Percentiles rank a stretch among this genome's conserved stretches.
Conservation (phyloP, 2,329 filamentous ascomycete genomes). For the Phaeosphaeriaceae sp. region DNA sequence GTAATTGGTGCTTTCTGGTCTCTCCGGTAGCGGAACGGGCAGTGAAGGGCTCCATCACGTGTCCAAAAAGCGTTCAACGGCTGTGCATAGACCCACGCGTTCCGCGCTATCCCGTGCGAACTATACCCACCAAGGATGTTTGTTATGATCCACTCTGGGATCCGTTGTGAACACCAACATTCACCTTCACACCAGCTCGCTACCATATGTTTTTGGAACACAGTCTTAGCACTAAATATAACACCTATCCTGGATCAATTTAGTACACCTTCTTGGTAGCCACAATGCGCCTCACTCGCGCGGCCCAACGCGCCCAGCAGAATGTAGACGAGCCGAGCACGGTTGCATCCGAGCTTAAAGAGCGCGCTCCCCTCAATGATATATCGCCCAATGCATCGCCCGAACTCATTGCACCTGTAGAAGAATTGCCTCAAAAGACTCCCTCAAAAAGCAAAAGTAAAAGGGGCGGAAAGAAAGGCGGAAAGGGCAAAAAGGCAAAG, state of each 20-base stretch:
- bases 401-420: conserved; percentile 20
- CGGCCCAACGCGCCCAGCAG: conserved; percentile 50
- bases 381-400: conserved; percentile 46
- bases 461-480: conserved; percentile 39
- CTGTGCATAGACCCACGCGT: conserved; percentile 6
- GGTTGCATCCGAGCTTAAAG: conserved; percentile 36
- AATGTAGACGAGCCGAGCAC: conserved; percentile 43
- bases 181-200: conserved; percentile 16
- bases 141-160: conserved; percentile 24
- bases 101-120: conserved; percentile 8
- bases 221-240: conserved; percentile 13
- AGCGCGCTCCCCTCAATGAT: conserved; percentile 49
- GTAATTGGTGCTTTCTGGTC: background rate
- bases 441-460: conserved; percentile 40
- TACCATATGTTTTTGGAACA: conserved; percentile 20
- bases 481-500: conserved; percentile 35
- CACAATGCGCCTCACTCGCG: conserved; percentile 53
- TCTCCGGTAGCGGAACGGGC: conserved; percentile 1
- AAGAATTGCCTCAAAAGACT: conserved; percentile 33
- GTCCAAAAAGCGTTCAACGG: background rate
- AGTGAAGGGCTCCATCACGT: conserved; percentile 18
- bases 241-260: conserved; percentile 1
- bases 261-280: conserved; percentile 2
- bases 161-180: conserved; percentile 21
- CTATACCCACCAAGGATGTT: conserved; percentile 20